Evolutionary conservation across 805 yeast species (phyloP), one percentile per base, ranked within the genome.

Genomic region (Pichia sporocuriosa): DNA sequence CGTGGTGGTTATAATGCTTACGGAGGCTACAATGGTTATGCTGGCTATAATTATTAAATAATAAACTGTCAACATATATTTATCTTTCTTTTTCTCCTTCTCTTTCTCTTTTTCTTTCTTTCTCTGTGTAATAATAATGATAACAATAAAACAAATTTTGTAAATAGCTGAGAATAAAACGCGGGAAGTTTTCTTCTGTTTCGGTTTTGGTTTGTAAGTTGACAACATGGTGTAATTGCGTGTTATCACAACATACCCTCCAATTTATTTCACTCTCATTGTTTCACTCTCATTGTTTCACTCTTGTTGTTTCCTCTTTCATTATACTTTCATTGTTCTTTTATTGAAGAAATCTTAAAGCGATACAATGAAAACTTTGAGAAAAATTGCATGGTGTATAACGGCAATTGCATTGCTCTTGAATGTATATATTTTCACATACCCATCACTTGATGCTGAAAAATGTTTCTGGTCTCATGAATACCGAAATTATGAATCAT

Each of bases 341-440:
- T 11, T 11, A 11, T 11, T 11, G 13, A 26, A 26, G 10, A 35
- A 22, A 34, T 30, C 17, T 17, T 12, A 12, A 15, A 9, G 5
- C 6, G n/a, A n/a, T 13, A 31, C 12, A 19, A 44, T 43, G 50
- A 25, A 24, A 11, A 4, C 25, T 12, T n/a, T 41, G 13, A 20
- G 21, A 9, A 38, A 25, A 2, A 11, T 50, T 17, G 49, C 61
- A 2, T 44, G 60, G 50, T 16, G 52, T n/a, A 55, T 65, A 27
- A 62, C 73, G 2, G 35, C 49, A 4, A 39, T 66, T 2, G 69
- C 88, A 0, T 33, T 73, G 1, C 32, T 67, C 2, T 61, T 81
- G 36, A 84, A 86, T 53, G 38, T 73, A 1, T 84, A 83, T 57
- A 75, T 85, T 8, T 83, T 78, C 63, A 77, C 86, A 23, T 88